phyloP scores from a whole-genome alignment of 345 rosid species.

The Pistacia integerrima region DNA sequence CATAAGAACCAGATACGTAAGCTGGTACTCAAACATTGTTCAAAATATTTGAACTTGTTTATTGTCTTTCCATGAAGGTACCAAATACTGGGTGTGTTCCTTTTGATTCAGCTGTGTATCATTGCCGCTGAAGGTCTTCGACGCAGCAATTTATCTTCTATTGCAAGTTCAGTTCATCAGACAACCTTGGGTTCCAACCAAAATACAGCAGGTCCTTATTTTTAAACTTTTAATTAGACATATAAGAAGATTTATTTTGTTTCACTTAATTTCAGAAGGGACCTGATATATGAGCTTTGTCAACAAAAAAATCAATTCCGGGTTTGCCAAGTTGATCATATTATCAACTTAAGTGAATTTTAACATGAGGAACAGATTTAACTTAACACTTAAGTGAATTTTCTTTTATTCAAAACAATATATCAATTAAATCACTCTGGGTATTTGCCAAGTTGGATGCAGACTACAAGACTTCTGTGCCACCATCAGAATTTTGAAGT shows the following conservation, averaged over 20 bases:
- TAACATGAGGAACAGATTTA: too few species aligned
- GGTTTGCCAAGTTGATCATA: neutral
- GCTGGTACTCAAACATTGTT: conserved; percentile 9
- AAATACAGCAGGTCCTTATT: conserved; percentile 54
- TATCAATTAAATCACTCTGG: neutral
- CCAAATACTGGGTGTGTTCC: conserved; percentile 90
- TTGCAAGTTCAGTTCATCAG: conserved; percentile 76
- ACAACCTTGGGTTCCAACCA: conserved; percentile 62
- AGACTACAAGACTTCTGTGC: neutral
- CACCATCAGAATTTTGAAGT: neutral
- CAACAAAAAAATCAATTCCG: too few species aligned
- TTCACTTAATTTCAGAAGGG: neutral
- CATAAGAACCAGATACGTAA: neutral
- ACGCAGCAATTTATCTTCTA: conserved; percentile 79
- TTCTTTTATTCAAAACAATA: neutral
- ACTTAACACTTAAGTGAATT: neutral
- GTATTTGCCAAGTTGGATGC: conserved; percentile 8
- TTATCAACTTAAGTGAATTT: neutral
- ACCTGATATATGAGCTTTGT: conserved; percentile 7
- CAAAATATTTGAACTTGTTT: conserved; percentile 19
- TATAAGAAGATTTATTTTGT: neutral
- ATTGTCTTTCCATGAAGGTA: conserved; percentile 54
- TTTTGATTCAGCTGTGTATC: conserved; percentile 85
- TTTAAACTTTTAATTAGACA: neutral
- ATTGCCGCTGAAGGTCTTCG: conserved; percentile 88